Percentiles rank a stretch among this genome's conserved stretches.
Conservation (phyloP, 129 eudicot genomes). For the Calendula officinalis region DNA sequence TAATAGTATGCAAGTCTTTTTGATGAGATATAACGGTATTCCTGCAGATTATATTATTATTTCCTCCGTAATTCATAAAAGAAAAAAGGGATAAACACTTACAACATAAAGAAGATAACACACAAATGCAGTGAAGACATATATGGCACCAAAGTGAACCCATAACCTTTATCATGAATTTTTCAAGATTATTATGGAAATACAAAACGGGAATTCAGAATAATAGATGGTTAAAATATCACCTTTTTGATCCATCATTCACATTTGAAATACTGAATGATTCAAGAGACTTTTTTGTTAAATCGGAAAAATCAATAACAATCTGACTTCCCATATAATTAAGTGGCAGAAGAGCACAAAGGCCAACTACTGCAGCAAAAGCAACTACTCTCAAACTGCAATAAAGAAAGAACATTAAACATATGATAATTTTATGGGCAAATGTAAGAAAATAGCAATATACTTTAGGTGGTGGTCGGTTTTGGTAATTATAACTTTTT, state of each 20-base stretch:
- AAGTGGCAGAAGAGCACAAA: slow-evolving; percentile 79
- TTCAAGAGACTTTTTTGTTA: slow-evolving; percentile 70
- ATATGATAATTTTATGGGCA: slow-evolving; percentile 8
- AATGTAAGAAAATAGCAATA: no score
- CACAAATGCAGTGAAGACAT: slow-evolving; percentile 74
- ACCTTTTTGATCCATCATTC: slow-evolving; percentile 80
- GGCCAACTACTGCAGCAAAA: slow-evolving; percentile 72
- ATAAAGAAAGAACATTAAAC: slow-evolving; percentile 26
- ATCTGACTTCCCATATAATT: slow-evolving; percentile 84
- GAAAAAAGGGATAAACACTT: slow-evolving; percentile 31
- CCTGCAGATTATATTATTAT: slow-evolving; percentile 50
- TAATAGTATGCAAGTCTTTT: slow-evolving; percentile 66
- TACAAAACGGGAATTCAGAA: slow-evolving; percentile 6
- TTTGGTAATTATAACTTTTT: no score
- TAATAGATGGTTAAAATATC: slow-evolving; percentile 24
- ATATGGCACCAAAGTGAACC: slow-evolving; percentile 79
- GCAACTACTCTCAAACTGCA: slow-evolving; percentile 71
- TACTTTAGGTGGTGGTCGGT: no score
- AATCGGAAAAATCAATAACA: slow-evolving; percentile 45
- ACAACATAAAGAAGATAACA: slow-evolving; percentile 84
- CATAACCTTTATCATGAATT: slow-evolving; percentile 65
- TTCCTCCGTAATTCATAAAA: slow-evolving; percentile 23
- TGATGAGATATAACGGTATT: slow-evolving; percentile 60
- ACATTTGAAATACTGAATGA: slow-evolving; percentile 89
- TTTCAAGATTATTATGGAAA: slow-evolving; percentile 7